Base-by-base conservation (phyloP, 2,329 filamentous ascomycete species). In the Calonectria crousiana region DNA sequence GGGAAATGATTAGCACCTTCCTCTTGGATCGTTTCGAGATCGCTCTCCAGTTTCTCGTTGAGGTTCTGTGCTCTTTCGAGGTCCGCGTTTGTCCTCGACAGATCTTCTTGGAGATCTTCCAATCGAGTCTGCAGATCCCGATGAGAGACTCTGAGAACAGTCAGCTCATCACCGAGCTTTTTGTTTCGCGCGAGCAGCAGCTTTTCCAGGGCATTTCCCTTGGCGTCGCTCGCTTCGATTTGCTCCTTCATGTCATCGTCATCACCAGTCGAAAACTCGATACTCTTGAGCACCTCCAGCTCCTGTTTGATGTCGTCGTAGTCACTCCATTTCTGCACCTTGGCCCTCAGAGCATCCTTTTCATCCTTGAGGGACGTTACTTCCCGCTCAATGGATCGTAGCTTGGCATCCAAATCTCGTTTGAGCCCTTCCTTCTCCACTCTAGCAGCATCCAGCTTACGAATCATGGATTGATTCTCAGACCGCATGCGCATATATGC, bases 221-320 rank as follows among this genome's bases (percentile, higher is more conserved):
- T 92, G 8, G 85, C 77, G 38, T 80, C 75, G 52, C 80, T 78
- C 6, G 83, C 80, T 32, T 88, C 86, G 3, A 84, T 77, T 34
- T 84, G 78, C 20, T 87, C 88, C 36, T 85, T 82, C 11, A 89
- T 86, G 2, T 94, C 92, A 60, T 96, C 94, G 74, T 97, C 95
- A 75, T 96, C 94, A 10, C 95, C 96, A 0, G 95, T 96, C 2
- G 96, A 95, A 80, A 99, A 98, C 83, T 99, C 97, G 79, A 99
- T 98, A 78, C 96, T 98, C 90, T 98, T 98, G 74, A 99, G 91
- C 75, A 98, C 96, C 81, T 98, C 96, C 4, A 99, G 89, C 84
- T 99, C 97, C 77, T 97, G 95, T 85, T 97, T 98, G 62, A 99
- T 92, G 73, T 98, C 96, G 41, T 98, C 96, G 83, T 99, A 99